phyloP scores from a whole-genome alignment of 2,329 filamentous ascomycete species.

The Colletotrichum sp. region DNA sequence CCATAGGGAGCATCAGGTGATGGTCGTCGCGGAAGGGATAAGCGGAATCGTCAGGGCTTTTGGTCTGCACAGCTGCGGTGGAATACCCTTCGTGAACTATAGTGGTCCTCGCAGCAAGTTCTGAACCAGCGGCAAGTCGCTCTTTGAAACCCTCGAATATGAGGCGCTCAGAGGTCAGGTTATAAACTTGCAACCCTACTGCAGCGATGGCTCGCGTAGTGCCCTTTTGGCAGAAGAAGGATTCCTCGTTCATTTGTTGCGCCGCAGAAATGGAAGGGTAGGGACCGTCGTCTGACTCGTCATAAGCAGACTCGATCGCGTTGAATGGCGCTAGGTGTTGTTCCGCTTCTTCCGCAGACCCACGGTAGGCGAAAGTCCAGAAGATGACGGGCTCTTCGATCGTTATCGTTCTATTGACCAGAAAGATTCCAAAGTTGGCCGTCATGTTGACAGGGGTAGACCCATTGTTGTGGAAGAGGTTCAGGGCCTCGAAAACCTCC shows the following conservation, averaged over 20 bases:
- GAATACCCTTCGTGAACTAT: slow-evolving; percentile 30
- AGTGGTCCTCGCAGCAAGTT: background rate
- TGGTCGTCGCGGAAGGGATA: slow-evolving; percentile 25
- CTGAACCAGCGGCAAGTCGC: background rate
- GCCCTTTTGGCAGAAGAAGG: background rate
- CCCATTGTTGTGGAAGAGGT: slow-evolving; percentile 23
- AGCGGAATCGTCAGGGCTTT: slow-evolving; percentile 15
- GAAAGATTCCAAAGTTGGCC: slow-evolving; percentile 17
- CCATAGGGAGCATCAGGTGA: slow-evolving; percentile 4
- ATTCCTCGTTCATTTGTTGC: background rate
- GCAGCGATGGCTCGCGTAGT: background rate
- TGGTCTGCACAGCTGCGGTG: slow-evolving; percentile 11
- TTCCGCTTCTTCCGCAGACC: slow-evolving; percentile 25
- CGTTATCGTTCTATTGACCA: slow-evolving; percentile 15
- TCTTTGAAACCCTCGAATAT: background rate
- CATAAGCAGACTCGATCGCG: slow-evolving; percentile 13
- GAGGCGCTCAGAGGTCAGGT: background rate
- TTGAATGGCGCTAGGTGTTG: slow-evolving; percentile 25
- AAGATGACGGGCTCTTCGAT: slow-evolving; percentile 20
- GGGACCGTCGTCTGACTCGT: slow-evolving; percentile 19
- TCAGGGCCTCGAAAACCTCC: slow-evolving; percentile 24
- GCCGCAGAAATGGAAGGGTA: slow-evolving; percentile 20
- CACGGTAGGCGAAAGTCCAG: slow-evolving; percentile 28
- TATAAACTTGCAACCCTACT: background rate
- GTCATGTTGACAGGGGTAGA: slow-evolving; percentile 17